Evolutionary conservation across 768 basidiomycete species (phyloP).

Genomic region (Daedaleopsis sinensis): DNA sequence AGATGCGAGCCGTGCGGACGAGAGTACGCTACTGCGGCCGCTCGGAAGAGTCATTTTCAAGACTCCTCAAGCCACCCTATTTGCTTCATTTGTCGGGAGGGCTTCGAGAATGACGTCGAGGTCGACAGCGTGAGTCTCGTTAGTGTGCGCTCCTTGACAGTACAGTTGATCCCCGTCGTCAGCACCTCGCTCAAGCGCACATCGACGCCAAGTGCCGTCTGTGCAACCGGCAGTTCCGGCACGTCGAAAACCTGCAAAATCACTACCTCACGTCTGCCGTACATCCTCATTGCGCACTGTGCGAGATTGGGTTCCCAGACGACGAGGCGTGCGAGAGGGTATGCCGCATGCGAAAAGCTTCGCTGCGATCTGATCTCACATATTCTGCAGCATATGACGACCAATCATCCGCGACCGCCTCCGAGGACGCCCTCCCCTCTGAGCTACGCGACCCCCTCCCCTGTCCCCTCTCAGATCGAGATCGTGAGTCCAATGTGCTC

Average conservation of each 20-base stretch:
- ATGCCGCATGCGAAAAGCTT: not conserved
- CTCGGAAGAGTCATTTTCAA: constrained; percentile 15
- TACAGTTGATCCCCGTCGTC: not conserved
- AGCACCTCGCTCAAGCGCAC: constrained; percentile 18
- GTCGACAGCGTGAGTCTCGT: constrained; percentile 1
- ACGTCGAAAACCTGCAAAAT: constrained; percentile 4
- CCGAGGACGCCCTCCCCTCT: not conserved
- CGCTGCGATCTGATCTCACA: not conserved
- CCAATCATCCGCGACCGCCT: constrained; percentile 12
- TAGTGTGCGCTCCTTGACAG: not conserved
- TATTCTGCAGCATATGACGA: constrained; percentile 8
- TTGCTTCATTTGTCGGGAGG: constrained; percentile 18
- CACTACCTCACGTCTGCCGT: constrained; percentile 18
- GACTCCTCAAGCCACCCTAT: constrained; percentile 16
- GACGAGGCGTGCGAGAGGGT: constrained; percentile 21
- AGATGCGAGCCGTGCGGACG: constrained; percentile 11
- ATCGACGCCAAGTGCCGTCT: constrained; percentile 4
- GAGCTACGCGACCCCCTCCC: not conserved
- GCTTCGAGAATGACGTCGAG: constrained; percentile 11
- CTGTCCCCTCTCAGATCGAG: not conserved
- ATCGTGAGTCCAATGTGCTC: not conserved
- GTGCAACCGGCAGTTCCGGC: constrained; percentile 17
- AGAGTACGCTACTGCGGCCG: not conserved
- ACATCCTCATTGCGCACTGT: constrained; percentile 26
- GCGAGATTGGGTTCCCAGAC: constrained; percentile 25